A percentile compares a stretch with the other conserved stretches of the same genome.
These are phyloP conservation scores for Kuraishia borneana DNA, from an alignment of 805 yeast species.

Conservation along the genomic window DNA sequence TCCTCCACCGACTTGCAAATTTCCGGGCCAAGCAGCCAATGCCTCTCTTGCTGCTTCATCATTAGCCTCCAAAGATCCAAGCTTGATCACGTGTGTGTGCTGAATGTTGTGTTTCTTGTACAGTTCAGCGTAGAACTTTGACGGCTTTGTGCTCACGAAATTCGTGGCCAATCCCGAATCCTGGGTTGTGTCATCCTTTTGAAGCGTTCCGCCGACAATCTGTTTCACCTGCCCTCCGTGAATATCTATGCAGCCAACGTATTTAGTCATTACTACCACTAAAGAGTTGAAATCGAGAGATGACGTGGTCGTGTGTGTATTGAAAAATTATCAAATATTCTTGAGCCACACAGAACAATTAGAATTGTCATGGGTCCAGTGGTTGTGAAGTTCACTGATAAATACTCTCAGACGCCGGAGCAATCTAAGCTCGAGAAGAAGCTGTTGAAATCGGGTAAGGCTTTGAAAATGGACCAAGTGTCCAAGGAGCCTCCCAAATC, in stretches of 20 bases:
- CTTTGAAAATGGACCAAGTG: conserved; percentile 30
- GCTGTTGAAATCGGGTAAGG: conserved; percentile 47
- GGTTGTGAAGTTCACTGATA: conserved; percentile 35
- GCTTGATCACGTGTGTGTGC: conserved; percentile 90
- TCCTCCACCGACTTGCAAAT: conserved; percentile 89
- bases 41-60: conserved; percentile 79
- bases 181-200: conserved; percentile 33
- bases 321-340: not conserved
- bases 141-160: conserved; percentile 65
- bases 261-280: conserved; percentile 64
- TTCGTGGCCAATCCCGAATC: conserved; percentile 44
- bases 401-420: conserved; percentile 13
- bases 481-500: conserved; percentile 17
- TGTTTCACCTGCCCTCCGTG: conserved; percentile 95
- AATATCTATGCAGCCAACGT: conserved; percentile 91
- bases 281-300: too few relatives aligned
- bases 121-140: conserved; percentile 64
- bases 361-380: conserved; percentile 22
- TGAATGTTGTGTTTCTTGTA: conserved; percentile 45
- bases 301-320: not conserved
- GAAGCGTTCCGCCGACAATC: conserved; percentile 88
- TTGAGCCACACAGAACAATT: conserved; percentile 18
- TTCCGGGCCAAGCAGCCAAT: conserved; percentile 56
- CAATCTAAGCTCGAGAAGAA: conserved; percentile 39
- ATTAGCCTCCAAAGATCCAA: conserved; percentile 68